Evolutionary conservation across 768 basidiomycete species (phyloP).

Genomic region (Phaeolepiota aurea): DNA sequence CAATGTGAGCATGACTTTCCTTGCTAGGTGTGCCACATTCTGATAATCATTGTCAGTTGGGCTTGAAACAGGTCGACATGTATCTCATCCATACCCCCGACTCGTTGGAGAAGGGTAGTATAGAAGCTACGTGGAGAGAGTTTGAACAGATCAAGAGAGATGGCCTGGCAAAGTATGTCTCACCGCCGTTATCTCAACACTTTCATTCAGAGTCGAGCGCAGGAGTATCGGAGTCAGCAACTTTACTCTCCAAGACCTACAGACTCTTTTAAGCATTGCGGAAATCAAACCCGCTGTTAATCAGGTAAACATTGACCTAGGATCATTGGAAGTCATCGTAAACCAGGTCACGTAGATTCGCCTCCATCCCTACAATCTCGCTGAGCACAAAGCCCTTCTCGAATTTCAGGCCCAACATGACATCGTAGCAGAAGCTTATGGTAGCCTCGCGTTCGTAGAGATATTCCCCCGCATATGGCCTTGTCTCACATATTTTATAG

Average conservation of each 20-base stretch:
- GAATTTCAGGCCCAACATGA: constrained; percentile 47
- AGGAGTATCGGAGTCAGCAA: constrained; percentile 76
- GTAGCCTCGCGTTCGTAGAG: constrained; percentile 50
- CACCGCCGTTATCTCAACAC: constrained; percentile 6
- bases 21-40: background rate
- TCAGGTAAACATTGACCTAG: constrained; percentile 33
- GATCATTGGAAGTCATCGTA: background rate
- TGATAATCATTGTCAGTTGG: constrained; percentile 34
- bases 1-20: constrained; percentile 31
- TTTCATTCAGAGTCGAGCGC: background rate
- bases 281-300: constrained; percentile 60
- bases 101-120: constrained; percentile 15
- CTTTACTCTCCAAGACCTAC: constrained; percentile 43
- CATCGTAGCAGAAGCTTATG: constrained; percentile 69
- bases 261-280: constrained; percentile 40
- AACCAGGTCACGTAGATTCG: constrained; percentile 43
- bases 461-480: too few relatives aligned
- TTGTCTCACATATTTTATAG: too few relatives aligned
- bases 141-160: constrained; percentile 46
- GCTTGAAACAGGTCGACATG: constrained; percentile 52
- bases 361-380: constrained; percentile 65
- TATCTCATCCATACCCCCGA: constrained; percentile 59
- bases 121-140: constrained; percentile 40
- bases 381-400: constrained; percentile 42
- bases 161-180: constrained; percentile 30